Base-by-base conservation (phyloP, 2,329 filamentous ascomycete genomes). In the Paecilomyces dactylethromorphus region DNA sequence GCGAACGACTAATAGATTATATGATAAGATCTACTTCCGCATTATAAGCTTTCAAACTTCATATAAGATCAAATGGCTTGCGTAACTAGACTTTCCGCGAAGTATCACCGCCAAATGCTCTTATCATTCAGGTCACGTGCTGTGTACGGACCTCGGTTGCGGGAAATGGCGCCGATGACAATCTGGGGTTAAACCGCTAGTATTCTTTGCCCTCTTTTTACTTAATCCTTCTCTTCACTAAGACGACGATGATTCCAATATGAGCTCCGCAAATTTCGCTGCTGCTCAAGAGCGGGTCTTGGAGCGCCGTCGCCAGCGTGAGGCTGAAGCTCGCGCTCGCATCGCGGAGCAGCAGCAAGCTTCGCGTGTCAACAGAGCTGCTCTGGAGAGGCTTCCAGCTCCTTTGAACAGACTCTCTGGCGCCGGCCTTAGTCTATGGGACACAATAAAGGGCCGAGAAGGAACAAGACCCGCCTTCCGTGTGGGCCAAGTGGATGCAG, bases 401-500 rank as follows among this genome's bases (percentile, higher is more conserved):
- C 87, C 87, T n/a, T 74, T 91, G 62, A 83, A 84, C 71, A 79
- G 79, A 60, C 70, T 89, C 56, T 66, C 74, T 13, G 62, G 67
- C 15, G 68, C 68, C 11, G 70, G 72, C 3, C 65, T 81, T 81
- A 58, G 70, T 65, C 59, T 85, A 57, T 96, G 89, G 91, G 85
- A 92, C 69, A 78, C 82, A 3, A 77, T 93, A 50, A 85, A 84
- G 45, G 87, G 88, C 5, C 86, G 89, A 60, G 87, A 92, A 69
- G 91, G 91, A 52, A 93, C 90, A 24, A 81, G 86, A 15, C 93
- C 94, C 4, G 88, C 90, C 11, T 97, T 96, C 73, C 87, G 94
- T 57, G 94, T 99, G 29, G 92, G 93, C 29, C 94, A 99, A 76
- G 91, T 97, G 51, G 94, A 99, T 74, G 92, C 94, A 39, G 94